phyloP scores from a whole-genome alignment of 768 basidiomycete species.

The Naganishia kalamii region DNA sequence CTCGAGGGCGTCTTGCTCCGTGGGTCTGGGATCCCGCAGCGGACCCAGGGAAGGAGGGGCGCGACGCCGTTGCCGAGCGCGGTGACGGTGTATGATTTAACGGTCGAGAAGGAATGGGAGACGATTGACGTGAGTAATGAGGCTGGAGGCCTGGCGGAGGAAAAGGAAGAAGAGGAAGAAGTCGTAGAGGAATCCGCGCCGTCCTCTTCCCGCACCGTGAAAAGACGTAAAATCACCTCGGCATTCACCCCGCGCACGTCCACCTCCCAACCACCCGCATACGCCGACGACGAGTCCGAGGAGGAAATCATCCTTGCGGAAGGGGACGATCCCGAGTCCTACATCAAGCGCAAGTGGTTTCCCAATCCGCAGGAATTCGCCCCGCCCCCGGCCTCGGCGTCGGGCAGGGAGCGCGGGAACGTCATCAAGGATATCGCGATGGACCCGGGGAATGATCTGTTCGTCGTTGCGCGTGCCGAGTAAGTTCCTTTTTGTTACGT shows the following conservation, averaged over 20 bases:
- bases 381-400: not conserved
- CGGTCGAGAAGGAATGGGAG: conserved; percentile 35
- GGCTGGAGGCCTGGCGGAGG: conserved; percentile 9
- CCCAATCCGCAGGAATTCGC: conserved; percentile 1
- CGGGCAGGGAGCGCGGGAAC: conserved; percentile 15
- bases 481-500: conserved; percentile 27
- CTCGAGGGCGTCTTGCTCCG: conserved; percentile 40
- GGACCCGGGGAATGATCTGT: conserved; percentile 43
- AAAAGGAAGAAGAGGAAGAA: conserved; percentile 23
- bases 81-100: conserved; percentile 40
- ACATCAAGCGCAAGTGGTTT: conserved; percentile 11
- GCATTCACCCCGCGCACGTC: not conserved
- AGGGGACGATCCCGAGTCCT: conserved; percentile 8
- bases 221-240: not conserved
- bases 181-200: conserved; percentile 23
- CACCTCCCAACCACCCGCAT: not conserved
- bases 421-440: conserved; percentile 42
- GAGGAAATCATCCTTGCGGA: conserved; percentile 4
- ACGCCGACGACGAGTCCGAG: not conserved
- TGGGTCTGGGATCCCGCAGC: conserved; percentile 8
- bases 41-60: not conserved
- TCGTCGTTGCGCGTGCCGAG: conserved; percentile 37
- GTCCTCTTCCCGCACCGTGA: not conserved
- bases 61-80: conserved; percentile 21
- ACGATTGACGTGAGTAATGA: conserved; percentile 23